phyloP scores from a whole-genome alignment of 2,329 filamentous ascomycete species.

The Sporothrix luriei region DNA sequence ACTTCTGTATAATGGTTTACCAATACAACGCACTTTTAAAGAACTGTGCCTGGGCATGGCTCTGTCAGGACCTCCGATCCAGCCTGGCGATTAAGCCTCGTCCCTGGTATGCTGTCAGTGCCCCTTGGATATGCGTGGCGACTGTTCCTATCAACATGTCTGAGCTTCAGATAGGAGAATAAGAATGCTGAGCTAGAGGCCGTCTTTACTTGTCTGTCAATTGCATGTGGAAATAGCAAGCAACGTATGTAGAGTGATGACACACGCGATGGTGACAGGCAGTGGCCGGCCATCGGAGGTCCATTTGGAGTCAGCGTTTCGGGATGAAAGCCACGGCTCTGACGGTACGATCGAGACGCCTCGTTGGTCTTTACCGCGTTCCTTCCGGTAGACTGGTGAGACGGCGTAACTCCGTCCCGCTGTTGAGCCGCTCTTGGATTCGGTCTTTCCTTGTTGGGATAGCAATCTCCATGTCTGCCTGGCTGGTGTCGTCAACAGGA shows the following conservation, averaged over 20 bases:
- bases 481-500: constrained; percentile 5
- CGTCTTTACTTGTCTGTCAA: neutral
- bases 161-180: neutral
- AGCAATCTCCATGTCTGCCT: constrained; percentile 1
- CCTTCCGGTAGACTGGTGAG: neutral
- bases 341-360: neutral
- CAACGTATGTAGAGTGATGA: neutral
- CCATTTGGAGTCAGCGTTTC: neutral
- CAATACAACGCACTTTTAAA: neutral
- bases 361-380: neutral
- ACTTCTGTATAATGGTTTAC: too few relatives aligned
- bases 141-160: neutral
- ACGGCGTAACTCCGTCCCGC: constrained; percentile 1
- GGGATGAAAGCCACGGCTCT: too few relatives aligned
- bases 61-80: neutral
- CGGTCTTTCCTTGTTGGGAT: neutral
- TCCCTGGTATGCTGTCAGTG: neutral
- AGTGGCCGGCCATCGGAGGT: neutral
- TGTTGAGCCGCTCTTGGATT: neutral
- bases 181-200: neutral
- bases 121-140: neutral
- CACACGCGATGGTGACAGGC: neutral
- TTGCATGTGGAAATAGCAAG: neutral
- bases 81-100: constrained; percentile 15
- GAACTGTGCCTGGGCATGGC: neutral